Evolutionary conservation across 2,329 filamentous ascomycete genomes (phyloP), one percentile per base, ranked within the genome.

Genomic region (Ilyonectria sp.): DNA sequence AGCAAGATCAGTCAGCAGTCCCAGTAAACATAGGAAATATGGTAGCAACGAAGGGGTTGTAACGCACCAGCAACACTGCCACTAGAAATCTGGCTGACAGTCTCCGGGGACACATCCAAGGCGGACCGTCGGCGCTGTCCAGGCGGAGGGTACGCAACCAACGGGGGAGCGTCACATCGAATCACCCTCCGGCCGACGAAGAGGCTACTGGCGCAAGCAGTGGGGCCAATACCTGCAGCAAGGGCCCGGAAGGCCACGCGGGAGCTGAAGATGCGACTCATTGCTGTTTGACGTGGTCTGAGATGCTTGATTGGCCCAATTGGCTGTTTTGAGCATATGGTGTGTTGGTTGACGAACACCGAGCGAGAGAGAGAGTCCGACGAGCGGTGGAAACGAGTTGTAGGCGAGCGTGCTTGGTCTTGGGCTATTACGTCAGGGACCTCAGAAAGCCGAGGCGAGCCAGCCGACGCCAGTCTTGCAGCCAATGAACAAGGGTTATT

Each of bases 61-160:
- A 35, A 74, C 79, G 15, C 69, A 88, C 86, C 87, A 23, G 83
- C 71, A n/a, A 89, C 66, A 69, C 87, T 88, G 3, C 87, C 87
- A 21, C 84, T 82, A 1, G 86, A 87, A n/a, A 89, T 74, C 77
- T 89, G 86, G 63, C 79, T 81, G 58, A 86, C 81, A 6, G 83
- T 71, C 6, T 78, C 72, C 2, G 78, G 72, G 3, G 78, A 76
- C 9, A 78, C 46, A 37, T 75, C 72, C 4, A 73, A 37, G 31
- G 63, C 60, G 19, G 67, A 49, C 8, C 33, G 60, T 60, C 67
- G 67, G 29, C 65, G 50, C 17, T 61, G 57, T 53, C 52, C 71
- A 55, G 63, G 47, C 59, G 70, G 68, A 46, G 69, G 63, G 47
- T 67, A 61, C 23, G 68, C 66, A 37, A 66, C 62, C 61, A 69